Conservation (phyloP, 2,329 filamentous ascomycete species). For the Nemania diffusa region DNA sequence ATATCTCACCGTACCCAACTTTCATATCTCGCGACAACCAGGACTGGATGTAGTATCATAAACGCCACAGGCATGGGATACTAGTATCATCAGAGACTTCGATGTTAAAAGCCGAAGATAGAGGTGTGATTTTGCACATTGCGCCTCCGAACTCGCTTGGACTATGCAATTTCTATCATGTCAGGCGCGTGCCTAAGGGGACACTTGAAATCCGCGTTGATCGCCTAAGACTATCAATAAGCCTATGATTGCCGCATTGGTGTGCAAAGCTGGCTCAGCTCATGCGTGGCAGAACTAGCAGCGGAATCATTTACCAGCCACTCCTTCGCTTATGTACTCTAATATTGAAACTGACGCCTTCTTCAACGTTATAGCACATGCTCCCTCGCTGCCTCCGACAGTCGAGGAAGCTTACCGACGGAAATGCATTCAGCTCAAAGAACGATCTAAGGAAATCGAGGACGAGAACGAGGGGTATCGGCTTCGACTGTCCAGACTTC, state of each 20-base stretch:
- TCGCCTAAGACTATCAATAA: background rate
- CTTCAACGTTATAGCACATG: conserved; percentile 54
- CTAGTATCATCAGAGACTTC: background rate
- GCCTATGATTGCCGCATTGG: background rate
- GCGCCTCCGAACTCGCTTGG: background rate
- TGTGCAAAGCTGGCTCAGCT: background rate
- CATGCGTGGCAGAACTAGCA: background rate
- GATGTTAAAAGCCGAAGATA: background rate
- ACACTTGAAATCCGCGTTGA: background rate
- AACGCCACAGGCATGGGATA: background rate
- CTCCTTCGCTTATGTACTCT: background rate
- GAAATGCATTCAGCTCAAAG: conserved; percentile 95
- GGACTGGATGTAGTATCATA: background rate
- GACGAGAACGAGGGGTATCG: conserved; percentile 87
- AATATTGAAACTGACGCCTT: conserved; percentile 53
- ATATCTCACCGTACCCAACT: background rate
- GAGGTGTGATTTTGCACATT: background rate
- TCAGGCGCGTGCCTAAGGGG: background rate
- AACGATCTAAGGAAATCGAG: conserved; percentile 90
- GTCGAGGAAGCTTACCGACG: conserved; percentile 95
- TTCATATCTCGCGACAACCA: conserved; percentile 1
- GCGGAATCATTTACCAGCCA: background rate
- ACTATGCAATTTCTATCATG: conserved; percentile 7
- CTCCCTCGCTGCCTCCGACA: conserved; percentile 79
- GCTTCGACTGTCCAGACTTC: conserved; percentile 80